Conservation (phyloP, 768 basidiomycete genomes). For the Lentinula edodes region DNA sequence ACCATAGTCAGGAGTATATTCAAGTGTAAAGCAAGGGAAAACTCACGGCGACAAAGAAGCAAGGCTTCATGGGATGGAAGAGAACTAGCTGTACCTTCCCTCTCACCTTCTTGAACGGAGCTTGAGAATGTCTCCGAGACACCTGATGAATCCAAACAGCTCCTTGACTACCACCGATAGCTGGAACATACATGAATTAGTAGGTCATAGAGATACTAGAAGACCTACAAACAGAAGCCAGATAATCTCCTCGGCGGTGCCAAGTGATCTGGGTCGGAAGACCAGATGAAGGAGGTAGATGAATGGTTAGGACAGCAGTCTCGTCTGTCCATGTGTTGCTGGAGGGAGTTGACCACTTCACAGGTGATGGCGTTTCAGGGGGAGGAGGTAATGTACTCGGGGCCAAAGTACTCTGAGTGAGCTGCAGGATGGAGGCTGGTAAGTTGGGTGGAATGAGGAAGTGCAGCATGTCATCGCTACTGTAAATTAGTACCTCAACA, state of each 20-base stretch:
- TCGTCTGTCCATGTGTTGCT: conserved; percentile 44
- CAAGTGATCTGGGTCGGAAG: conserved; percentile 78
- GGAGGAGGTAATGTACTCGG: conserved; percentile 60
- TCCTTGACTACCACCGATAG: conserved; percentile 65
- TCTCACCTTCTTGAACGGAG: conserved; percentile 94
- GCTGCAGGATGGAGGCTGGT: conserved; percentile 46
- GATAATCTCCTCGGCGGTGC: conserved; percentile 94
- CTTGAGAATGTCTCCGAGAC: conserved; percentile 90
- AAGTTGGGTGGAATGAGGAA: conserved; percentile 81
- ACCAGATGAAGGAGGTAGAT: conserved; percentile 61
- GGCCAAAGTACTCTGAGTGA: conserved; percentile 57
- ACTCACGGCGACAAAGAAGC: conserved; percentile 96
- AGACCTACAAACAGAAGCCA: conserved; percentile 88
- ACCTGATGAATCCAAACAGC: conserved; percentile 96
- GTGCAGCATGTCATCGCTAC: conserved; percentile 75
- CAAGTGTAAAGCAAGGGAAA: background rate
- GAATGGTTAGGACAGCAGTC: conserved; percentile 53
- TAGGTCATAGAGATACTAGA: conserved; percentile 6
- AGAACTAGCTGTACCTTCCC: conserved; percentile 85
- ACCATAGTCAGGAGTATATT: background rate
- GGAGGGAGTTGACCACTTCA: conserved; percentile 62
- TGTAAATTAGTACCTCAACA: conserved; percentile 8
- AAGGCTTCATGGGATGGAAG: conserved; percentile 92
- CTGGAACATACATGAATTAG: conserved; percentile 25
- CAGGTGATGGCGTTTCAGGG: conserved; percentile 50